Base-by-base conservation (phyloP, 495 filamentous ascomycete species). In the Penicillium manginii region DNA sequence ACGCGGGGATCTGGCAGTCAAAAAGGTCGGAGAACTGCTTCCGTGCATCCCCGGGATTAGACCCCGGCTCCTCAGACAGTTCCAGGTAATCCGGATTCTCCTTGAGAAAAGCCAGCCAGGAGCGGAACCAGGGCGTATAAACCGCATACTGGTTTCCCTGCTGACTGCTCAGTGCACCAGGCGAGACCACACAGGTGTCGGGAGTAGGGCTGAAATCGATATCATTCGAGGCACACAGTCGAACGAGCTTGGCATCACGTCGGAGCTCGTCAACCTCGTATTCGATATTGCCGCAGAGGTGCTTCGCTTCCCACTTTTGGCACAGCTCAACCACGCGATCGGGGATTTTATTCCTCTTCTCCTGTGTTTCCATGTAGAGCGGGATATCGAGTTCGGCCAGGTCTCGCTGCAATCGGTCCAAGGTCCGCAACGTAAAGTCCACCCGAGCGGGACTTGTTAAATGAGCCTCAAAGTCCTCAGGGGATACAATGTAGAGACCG, bases 391-490 rank as follows among this genome's bases (percentile, higher is more conserved):
- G 68, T 55, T 83, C 79, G 1, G 71, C 83, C 33, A 97, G 66
- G 64, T 92, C 90, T 32, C 74, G 60, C 63, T 87, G 85, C 65
- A 96, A 62, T 9, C 85, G 77, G 19, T 75, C 74, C 62, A 97
- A 58, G 0, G 85, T 88, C 18, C 91, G 79, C 8, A 96, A 70
- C 45, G 87, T 88, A 54, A 96, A 92, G 66, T 96, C 92, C 14
- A 96, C 88, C 23, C 91, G 79, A 3, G 85, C 82, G 0, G 91
- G 82, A 49, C 88, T 83, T 1, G 84, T 87, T 35, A 89, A 65
- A 72, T 97, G 93, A 2, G 93, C 93, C 60, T 91, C 86, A 56
- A 89, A 86, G 69, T 97, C 93, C 72, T 96, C 85, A 2, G 90
- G 92, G 35, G 90, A 93, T n/a, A 92, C 60, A 11, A 96, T 81